These are phyloP conservation scores for Triticum monococcum DNA, from an alignment of 176 grass and related monocot species.

Conservation along the genomic window DNA sequence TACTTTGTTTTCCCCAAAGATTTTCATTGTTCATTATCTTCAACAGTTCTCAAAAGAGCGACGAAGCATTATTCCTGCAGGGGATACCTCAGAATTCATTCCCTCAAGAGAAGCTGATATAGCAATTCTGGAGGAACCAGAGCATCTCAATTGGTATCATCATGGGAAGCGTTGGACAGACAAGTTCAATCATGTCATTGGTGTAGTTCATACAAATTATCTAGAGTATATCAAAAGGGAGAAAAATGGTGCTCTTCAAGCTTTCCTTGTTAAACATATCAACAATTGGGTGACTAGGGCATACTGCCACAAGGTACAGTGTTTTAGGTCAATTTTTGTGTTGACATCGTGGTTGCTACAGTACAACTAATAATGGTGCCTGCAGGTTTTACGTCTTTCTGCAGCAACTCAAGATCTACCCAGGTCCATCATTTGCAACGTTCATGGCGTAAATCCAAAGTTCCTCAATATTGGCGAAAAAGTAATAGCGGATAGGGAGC, in stretches of 20 bases:
- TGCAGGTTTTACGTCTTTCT: conserved; percentile 88
- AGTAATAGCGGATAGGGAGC: conserved; percentile 55
- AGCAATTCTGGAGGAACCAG: conserved; percentile 96
- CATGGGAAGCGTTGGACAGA: conserved; percentile 97
- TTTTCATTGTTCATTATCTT: conserved; percentile 33
- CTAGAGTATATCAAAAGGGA: conserved; percentile 97
- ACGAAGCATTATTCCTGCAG: conserved; percentile 91
- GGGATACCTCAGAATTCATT: conserved; percentile 89
- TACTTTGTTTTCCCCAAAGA: neutral
- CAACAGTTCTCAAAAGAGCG: conserved; percentile 85
- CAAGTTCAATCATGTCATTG: conserved; percentile 95
- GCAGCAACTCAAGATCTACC: conserved; percentile 85
- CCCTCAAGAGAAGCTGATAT: conserved; percentile 88
- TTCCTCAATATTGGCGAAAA: conserved; percentile 86
- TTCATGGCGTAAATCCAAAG: conserved; percentile 85
- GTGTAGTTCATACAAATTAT: conserved; percentile 96
- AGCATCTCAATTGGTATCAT: conserved; percentile 99
- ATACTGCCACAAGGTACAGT: conserved; percentile 87
- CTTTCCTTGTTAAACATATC: conserved; percentile 94
- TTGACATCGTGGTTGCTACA: neutral
- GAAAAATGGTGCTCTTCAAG: conserved; percentile 86
- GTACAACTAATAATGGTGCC: conserved; percentile 37
- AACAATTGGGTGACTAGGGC: conserved; percentile 95
- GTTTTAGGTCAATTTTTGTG: conserved; percentile 13
- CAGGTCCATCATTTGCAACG: conserved; percentile 87